Percentiles rank a stretch among this genome's conserved stretches.
Evolutionary conservation across 225 moss, liverwort and hornwort genomes (phyloP).

Genomic region (Bryum argenteum): DNA sequence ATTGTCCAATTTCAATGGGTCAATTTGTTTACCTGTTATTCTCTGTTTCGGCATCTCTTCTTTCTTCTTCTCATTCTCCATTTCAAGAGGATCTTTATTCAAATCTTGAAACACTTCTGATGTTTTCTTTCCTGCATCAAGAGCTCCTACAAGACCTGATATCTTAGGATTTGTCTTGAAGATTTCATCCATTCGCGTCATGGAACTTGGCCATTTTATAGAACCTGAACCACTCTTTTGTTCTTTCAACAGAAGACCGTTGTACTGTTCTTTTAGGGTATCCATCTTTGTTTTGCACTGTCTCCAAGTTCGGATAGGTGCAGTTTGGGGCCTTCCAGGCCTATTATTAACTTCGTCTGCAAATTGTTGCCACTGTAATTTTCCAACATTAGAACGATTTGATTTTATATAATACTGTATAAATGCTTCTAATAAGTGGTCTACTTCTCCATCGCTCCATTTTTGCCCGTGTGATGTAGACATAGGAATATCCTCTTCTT

Average conservation of each 20-base stretch:
- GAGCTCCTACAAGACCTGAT: background rate
- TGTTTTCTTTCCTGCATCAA: background rate
- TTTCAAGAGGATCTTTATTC: background rate
- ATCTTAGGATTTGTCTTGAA: background rate
- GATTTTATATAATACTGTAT: background rate
- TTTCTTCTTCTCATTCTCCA: background rate
- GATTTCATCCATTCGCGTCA: background rate
- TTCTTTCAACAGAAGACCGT: background rate
- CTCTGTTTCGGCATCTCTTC: background rate
- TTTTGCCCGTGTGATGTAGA: background rate
- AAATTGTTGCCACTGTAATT: background rate
- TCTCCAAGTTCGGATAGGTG: background rate
- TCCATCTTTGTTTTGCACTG: background rate
- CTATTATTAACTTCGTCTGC: background rate
- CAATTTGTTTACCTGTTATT: background rate
- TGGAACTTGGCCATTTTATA: background rate
- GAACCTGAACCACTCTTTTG: background rate
- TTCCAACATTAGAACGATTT: background rate
- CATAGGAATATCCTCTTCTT: too few species aligned
- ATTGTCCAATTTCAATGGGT: background rate
- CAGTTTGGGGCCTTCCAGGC: too few species aligned
- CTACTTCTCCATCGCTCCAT: background rate
- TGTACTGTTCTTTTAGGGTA: background rate
- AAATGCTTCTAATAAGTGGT: background rate
- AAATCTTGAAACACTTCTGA: background rate